Base-by-base conservation (phyloP, 2,329 filamentous ascomycete species). In the Akanthomyces dipterigenus region DNA sequence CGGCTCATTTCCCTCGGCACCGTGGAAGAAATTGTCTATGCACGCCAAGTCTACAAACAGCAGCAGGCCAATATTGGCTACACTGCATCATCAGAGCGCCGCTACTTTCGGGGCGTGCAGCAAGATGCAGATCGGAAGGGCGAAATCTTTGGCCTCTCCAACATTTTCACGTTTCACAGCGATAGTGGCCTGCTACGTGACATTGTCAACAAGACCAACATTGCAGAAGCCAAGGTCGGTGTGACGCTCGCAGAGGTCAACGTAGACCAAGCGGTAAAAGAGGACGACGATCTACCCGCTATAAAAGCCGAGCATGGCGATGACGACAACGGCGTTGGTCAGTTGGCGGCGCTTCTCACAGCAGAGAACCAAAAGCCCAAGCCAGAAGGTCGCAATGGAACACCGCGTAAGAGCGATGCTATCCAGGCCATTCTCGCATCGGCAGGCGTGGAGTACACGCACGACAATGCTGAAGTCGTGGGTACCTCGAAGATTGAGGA, bases 1-100 rank as follows among this genome's bases (percentile, higher is more conserved):
- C 87, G 95, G 4, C 83, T 99, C 1, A 86, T 99, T 20, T 93
- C 90, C 2, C 87, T 90, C 1, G 95, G 95, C 0, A 98, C 95
- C 0, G 91, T 99, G 18, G 95, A 99, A 71, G 95, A 99, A 73
- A 95, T 97, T 59, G 91, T 98, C 8, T 99, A 99, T 69, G 95
- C 93, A 0, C 84, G 95, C 7, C 95, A 99, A 69, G 95, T 99
- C 43, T 99, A 99, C 81, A 99, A 99, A 73, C 95, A 99, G 71
- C 95, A 99, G 70, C 95, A 98, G 76, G 93, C 95, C 28, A 98
- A 97, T 69, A 98, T 99, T 62, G 95, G 91, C 1, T 98, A 99
- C 74, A 96, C 88, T 38, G 95, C 95, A 0, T 96, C 91, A 0
- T 89, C 88, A 5, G 95, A 99, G 73, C 87, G 95, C 3, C 86